A percentile compares a stretch with the other conserved stretches of the same genome.
Conservation (phyloP, 2,329 filamentous ascomycete species). For the Teratosphaeria nubilosa region DNA sequence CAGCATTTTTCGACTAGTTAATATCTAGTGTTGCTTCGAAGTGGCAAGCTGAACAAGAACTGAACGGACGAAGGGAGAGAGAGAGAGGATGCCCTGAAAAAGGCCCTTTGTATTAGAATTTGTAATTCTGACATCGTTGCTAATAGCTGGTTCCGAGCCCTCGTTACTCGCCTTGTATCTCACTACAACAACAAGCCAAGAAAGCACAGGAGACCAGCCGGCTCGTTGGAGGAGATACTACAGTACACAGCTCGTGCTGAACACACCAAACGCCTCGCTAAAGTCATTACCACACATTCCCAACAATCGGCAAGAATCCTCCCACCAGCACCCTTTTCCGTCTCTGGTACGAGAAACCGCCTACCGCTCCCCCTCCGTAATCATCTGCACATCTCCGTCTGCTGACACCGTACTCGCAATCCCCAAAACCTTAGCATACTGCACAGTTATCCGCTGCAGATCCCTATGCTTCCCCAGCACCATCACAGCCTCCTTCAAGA, state of each 20-base stretch:
- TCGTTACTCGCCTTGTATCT: neutral
- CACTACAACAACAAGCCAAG: neutral
- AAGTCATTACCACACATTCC: neutral
- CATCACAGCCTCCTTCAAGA: slow-evolving; percentile 83
- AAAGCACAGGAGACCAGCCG: neutral
- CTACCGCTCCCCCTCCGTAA: neutral
- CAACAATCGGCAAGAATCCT: neutral
- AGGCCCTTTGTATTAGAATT: no score
- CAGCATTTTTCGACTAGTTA: no score
- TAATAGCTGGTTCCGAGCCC: no score
- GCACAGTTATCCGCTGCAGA: slow-evolving; percentile 85
- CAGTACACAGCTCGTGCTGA: neutral
- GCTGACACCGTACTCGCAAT: neutral
- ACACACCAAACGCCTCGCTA: neutral
- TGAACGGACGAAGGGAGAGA: no score
- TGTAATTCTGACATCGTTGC: no score
- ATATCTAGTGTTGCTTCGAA: no score
- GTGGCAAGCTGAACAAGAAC: no score
- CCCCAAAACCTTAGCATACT: slow-evolving; percentile 64
- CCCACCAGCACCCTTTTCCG: neutral
- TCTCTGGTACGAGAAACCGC: neutral
- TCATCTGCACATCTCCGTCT: neutral
- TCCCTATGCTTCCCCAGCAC: slow-evolving; percentile 97
- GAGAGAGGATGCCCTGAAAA: no score
- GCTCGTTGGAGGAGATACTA: neutral